Conservation (phyloP, 78 protist species). For the Emiliania huxleyi region DNA sequence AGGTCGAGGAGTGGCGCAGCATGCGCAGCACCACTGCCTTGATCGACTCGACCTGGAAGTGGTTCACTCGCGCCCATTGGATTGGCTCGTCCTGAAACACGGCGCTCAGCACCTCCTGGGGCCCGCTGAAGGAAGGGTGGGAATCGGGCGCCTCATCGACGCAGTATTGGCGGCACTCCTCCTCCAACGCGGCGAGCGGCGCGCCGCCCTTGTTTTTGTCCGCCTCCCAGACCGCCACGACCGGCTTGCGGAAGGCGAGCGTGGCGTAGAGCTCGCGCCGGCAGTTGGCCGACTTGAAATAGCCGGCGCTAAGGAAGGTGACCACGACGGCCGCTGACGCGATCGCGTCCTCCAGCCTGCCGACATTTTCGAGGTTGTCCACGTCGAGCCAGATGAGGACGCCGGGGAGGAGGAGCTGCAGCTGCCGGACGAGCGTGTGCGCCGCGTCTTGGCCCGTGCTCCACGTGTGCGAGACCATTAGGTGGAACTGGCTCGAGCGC, state of each 20-base stretch:
- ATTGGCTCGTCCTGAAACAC: neutral
- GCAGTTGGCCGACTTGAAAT: neutral
- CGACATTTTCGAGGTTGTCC: neutral
- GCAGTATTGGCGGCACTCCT: neutral
- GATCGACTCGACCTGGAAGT: neutral
- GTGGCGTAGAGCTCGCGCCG: neutral
- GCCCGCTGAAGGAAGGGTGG: neutral
- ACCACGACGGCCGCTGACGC: neutral
- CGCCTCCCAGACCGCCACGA: neutral
- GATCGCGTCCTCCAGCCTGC: neutral
- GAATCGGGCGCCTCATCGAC: neutral
- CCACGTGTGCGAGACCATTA: neutral
- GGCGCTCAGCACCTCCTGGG: neutral
- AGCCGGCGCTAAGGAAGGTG: neutral
- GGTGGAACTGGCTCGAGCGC: neutral
- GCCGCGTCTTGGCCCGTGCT: neutral
- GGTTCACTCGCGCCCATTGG: neutral
- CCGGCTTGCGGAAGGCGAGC: neutral
- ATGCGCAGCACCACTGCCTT: neutral
- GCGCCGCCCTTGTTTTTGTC: neutral
- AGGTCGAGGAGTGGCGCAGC: neutral
- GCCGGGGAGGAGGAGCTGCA: conserved; percentile 9
- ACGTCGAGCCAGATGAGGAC: neutral
- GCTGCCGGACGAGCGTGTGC: neutral
- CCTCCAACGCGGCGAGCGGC: neutral